Evolutionary conservation across 768 basidiomycete species (phyloP), one percentile per base, ranked within the genome.

Genomic region (Tricholoma terreum): DNA sequence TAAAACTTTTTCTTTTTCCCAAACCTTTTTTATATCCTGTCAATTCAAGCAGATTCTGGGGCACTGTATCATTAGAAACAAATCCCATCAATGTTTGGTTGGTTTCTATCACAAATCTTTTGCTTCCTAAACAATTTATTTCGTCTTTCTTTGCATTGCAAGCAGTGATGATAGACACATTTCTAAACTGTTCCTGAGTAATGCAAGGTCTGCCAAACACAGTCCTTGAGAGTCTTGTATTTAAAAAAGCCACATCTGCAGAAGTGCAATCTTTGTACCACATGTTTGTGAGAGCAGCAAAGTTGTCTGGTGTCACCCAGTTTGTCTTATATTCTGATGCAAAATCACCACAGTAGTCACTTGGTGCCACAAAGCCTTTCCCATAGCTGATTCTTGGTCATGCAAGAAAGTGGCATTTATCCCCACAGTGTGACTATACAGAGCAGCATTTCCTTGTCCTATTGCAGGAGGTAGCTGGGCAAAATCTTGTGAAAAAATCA

Each of bases 401-500:
- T 22, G 19, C 4, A 50, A 21, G 10, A 19, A 22, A 15, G 30
- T 38, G 7, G 50, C 22, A 31, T n/a, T 33, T 12, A 19, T 19
- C 11, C 61, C 59, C 21, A 67, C 54, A 4, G 52, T 50, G 7
- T 53, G 30, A 52, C 59, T 65, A 53, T 69, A 73, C 4, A 73
- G 50, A 14, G 67, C 56, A 17, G 54, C 52, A 53, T 33, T n/a
- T 52, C 63, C 35, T 52, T 53, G 30, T 1, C 68, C 68, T 19
- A 46, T 55, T 2, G 63, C 67, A 22, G 73, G 79, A 2, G 75
- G 75, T 0, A 80, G 57, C 45, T 81, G 78, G 2, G 74, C 77
- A 69, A 79, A 78, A 56, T 80, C 78, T 9, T 76, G 76, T 9
- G 77, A 74, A 55, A 79, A 69, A 21, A 79, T 73, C 45, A 80